Base-by-base conservation (phyloP, 31 red algal genomes). In the Endocladia muricata region DNA sequence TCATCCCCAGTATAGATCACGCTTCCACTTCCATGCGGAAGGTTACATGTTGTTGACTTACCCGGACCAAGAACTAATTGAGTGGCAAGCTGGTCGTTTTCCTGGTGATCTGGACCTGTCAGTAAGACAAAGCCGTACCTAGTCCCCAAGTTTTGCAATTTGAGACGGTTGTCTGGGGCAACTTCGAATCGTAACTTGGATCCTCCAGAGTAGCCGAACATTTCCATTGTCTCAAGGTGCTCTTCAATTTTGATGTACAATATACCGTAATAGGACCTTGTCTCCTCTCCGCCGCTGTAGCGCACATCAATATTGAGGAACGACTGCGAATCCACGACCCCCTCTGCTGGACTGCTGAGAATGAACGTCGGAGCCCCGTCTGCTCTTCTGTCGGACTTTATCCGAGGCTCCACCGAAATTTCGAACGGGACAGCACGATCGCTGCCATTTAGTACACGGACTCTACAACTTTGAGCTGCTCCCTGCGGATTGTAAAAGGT, bases 1-100 rank as follows among this genome's bases (percentile, higher is more conserved):
- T 87, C 83, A 69, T 87, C 83, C 51, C 83, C 83, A 34, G 83
- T 78, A 42, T 71, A 87, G 4, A 87, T 87, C 1, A 59, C 9
- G 37, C 71, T 87, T 37, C 83, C 83, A 31, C 57, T 77, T 32
- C 83, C 83, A 47, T 87, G 71, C 17, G 83, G 83, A 26, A 73
- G 13, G 3, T 47, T 36, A 34, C 77, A 37, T 13, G 61, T 52
- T 41, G 29, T 33, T 2, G 49, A 35, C 22, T 77, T 62, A 22
- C 73, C 73, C 2, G 83, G 83, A 17, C 25, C 22, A 28, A 87
- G 30, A n/a, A 87, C 63, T 9, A 61, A 9, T 29, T 78, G 61
- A 65, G 74, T 60, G 6, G 58, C 44, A 4, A 41, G 7, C 22
- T 64, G 61, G 33, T 85, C 58, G 9, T 33, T 23, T 1, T 59